Evolutionary conservation across 805 yeast genomes (phyloP), one percentile per base, ranked within the genome.

Genomic region (Saturnispora sekii): DNA sequence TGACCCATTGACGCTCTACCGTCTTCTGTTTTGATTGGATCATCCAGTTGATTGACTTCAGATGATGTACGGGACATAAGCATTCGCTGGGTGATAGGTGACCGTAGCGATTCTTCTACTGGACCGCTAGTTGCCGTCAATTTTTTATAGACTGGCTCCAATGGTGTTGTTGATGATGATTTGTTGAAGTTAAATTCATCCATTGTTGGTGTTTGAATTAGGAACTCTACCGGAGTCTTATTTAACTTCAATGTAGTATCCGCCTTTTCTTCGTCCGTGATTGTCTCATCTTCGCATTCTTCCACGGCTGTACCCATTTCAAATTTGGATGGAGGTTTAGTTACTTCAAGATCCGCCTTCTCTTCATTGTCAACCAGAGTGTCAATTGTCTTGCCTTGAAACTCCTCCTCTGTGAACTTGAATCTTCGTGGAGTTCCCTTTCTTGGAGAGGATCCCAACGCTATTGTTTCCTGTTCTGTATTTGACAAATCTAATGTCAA

Each of bases 361-460:
- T 32, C 21, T n/a, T 32, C 30, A 26, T 17, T 26, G 41, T 10
- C 31, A 33, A 14, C 34, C 12, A 32, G 41, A 14, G 6, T 21
- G 26, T 21, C 26, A 21, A 21, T 21, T 21, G 26, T 5, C 26
- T 21, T 21, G 8, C 26, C 26, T 2, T 21, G 7, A 21, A 62
- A 51, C 14, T 60, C 61, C 31, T 60, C 63, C 5, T 48, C 53
- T 11, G 42, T 47, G n/a, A 38, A 45, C 8, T 38, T 44, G 21
- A 29, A 49, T 36, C 55, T 46, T 26, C 48, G 54, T 3, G 64
- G 62, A 3, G 64, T 58, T 2, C 43, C 42, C 38, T 41, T 59
- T 35, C 66, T 46, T 15, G 66, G 66, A 11, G 65, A 59, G 15
- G 65, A 61, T 3, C 64, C 64, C 33, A 41, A 15, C 4, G 43